Base-by-base conservation (phyloP, 2,329 filamentous ascomycete genomes). In the Trichophyton benhamiae region DNA sequence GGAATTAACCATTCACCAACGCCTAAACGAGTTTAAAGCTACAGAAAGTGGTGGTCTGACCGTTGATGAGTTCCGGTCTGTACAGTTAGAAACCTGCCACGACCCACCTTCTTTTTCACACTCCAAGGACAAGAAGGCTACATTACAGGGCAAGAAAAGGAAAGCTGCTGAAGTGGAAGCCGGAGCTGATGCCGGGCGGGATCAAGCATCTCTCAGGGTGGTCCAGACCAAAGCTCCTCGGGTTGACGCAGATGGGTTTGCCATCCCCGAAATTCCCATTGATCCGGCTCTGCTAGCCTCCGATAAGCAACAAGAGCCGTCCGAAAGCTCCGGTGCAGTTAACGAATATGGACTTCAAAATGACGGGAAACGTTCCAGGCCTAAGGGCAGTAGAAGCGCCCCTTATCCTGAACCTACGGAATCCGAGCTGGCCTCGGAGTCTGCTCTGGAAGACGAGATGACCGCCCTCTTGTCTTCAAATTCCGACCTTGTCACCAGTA, bases 1-100 rank as follows among this genome's bases (percentile, higher is more conserved):
- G 48, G 95, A 95, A 66, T 83, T 90, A 64, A 99, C 94, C 6
- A 90, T 99, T 63, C 88, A 91, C 69, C 89, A 92, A 71, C 90
- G 94, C 64, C 78, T 99, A 8, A 86, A 91, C 66, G 94, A 99
- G 71, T 99, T 97, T 75, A 90, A 89, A 65, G 82, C 86, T 36
- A 96, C 92, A 0, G 87, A 89, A 65, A 91, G 87, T 63, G 90
- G 90, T 66, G 83, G 84, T 58, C 82, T 97, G 74, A 94, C 90
- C 0, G 88, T 99, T 20, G 87, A 91, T 64, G 87, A 96, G 68
- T 96, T 96, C 68, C 80, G 76, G 46, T 74, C 75, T 2, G 75
- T 77, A 27, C 74, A 76, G 60, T 62, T 77, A 44, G 88, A 91
- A 67, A 85, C 86, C 25, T 77, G 82, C 25, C 86, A 89, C 65